A percentile compares a stretch with the other conserved stretches of the same genome.
These are phyloP conservation scores for Colletotrichum nymphaeae DNA, from an alignment of 2,329 filamentous ascomycete genomes.

Conservation along the genomic window DNA sequence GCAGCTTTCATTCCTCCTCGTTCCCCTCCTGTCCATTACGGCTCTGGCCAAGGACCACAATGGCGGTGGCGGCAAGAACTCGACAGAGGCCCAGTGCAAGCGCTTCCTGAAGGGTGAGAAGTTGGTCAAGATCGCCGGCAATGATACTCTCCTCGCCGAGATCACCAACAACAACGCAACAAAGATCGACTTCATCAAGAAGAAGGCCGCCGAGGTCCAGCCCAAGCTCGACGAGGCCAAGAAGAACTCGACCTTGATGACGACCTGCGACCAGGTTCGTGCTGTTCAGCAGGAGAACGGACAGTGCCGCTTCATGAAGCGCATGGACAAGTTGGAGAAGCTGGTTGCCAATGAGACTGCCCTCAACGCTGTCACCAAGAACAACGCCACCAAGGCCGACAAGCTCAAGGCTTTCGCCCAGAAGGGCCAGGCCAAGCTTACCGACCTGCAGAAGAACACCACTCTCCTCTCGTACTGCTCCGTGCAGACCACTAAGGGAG, in stretches of 20 bases:
- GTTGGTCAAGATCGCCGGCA: slow-evolving; percentile 46
- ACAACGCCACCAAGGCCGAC: slow-evolving; percentile 45
- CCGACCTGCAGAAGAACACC: slow-evolving; percentile 26
- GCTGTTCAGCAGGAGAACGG: slow-evolving; percentile 43
- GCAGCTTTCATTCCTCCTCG: slow-evolving; percentile 31
- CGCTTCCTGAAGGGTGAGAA: slow-evolving; percentile 44
- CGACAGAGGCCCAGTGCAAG: slow-evolving; percentile 46
- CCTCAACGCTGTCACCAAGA: slow-evolving; percentile 39
- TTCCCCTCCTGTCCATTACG: slow-evolving; percentile 21
- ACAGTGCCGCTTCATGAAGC: slow-evolving; percentile 43
- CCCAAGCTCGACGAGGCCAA: slow-evolving; percentile 44
- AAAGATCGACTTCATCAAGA: slow-evolving; percentile 48
- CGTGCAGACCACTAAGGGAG: slow-evolving; percentile 18
- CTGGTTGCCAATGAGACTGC: slow-evolving; percentile 41
- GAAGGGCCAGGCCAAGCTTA: slow-evolving; percentile 31
- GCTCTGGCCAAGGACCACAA: slow-evolving; percentile 44
- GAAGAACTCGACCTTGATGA: slow-evolving; percentile 49
- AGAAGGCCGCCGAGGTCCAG: slow-evolving; percentile 46
- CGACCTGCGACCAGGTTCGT: slow-evolving; percentile 45
- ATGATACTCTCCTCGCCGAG: slow-evolving; percentile 48
- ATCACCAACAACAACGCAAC: slow-evolving; percentile 50
- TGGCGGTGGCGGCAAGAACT: slow-evolving; percentile 37
- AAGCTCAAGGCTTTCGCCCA: slow-evolving; percentile 40
- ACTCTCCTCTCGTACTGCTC: slow-evolving; percentile 31
- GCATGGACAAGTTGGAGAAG: slow-evolving; percentile 41